Conservation (phyloP, 306 rosid species). For the Casuarina equisetifolia region DNA sequence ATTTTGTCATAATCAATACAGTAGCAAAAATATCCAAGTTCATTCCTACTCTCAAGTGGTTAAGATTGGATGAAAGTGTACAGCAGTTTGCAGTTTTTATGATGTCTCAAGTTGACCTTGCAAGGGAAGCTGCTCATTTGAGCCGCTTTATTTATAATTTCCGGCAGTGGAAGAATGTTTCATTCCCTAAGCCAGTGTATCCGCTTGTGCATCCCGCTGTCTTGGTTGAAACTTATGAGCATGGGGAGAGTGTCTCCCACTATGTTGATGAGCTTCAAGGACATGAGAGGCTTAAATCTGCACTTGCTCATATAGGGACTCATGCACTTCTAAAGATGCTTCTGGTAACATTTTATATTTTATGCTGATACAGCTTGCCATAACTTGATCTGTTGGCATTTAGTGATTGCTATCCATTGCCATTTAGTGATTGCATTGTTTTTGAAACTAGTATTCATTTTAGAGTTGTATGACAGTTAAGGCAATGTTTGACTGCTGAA, state of each 20-base stretch:
- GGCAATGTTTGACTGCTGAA: neutral
- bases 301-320: constrained; percentile 98
- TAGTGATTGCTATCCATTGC: neutral
- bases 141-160: constrained; percentile 93
- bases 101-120: constrained; percentile 99
- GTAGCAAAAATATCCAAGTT: constrained; percentile 72
- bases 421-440: constrained; percentile 2
- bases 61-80: constrained; percentile 98
- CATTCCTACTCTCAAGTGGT: constrained; percentile 86
- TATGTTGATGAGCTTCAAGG: constrained; percentile 86
- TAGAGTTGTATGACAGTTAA: neutral
- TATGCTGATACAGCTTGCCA: constrained; percentile 8
- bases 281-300: constrained; percentile 68
- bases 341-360: constrained; percentile 57
- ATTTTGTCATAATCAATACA: constrained; percentile 75
- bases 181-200: constrained; percentile 95
- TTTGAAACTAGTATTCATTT: neutral
- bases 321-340: constrained; percentile 99
- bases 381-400: constrained; percentile 16
- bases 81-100: constrained; percentile 98
- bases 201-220: constrained; percentile 99
- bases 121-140: constrained; percentile 98
- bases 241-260: constrained; percentile 87
- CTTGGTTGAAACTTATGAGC: constrained; percentile 93
- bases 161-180: constrained; percentile 93